Base-by-base conservation (phyloP, 1,139 yeast genomes). In the Ogataea hybrid region DNA sequence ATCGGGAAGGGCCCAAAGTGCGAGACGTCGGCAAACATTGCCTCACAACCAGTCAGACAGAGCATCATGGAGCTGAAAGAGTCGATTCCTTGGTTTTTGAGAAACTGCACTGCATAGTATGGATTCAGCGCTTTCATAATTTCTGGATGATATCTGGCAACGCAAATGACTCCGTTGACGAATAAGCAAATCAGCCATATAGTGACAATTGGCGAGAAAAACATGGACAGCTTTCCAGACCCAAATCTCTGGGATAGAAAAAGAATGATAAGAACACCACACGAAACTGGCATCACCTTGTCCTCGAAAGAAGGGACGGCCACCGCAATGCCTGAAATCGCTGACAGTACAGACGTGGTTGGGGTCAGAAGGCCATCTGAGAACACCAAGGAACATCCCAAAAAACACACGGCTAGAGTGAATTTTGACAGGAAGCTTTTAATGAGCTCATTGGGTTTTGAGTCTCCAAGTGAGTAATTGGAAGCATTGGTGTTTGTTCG, bases 1-100 rank as follows among this genome's bases (percentile, higher is more conserved):
- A 76, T 67, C 0, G 83, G 76, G 7, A 65, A 51, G 29, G 64
- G 63, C 2, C 80, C 77, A 53, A 77, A 75, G 48, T 75, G 80
- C 1, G 82, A 79, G 42, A 78, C 65, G 58, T 79, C 83, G 4
- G 82, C 80, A 62, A 79, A 79, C 78, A 79, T 72, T 5, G 83
- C 82, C 51, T 79, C 84, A 3, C 76, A 67, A 31, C 84, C 84
- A 0, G 84, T 77, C 20, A 79, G 64, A 1, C 80, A 65, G 43
- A 79, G 68, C 73, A 77, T 71, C 2, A 75, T 74, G 5, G 77
- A 73, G 8, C 75, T 68, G 32, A 79, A 61, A 2, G 69, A 67
- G 50, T 73, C 76, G 28, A 75, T 61, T 16, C 44, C 46, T 28
- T 41, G 39, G 3, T 70, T 45, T 36, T 58, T 61, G 47, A 78